Base-by-base conservation (phyloP, 192 early-diverging fungal genomes). In the Entomortierella lignicola region DNA sequence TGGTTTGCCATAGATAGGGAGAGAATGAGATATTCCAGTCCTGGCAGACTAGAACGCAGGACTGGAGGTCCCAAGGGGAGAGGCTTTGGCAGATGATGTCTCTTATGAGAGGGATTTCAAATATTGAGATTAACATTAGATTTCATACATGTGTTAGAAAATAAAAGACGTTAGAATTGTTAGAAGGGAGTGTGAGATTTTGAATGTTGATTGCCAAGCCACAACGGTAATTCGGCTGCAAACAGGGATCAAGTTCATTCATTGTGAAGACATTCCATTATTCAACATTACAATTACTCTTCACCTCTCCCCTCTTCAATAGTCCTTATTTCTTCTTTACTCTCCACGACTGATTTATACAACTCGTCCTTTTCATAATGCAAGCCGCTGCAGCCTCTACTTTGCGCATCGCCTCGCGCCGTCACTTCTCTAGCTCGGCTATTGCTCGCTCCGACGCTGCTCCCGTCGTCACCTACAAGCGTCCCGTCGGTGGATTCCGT, bases 401-500 rank as follows among this genome's bases (percentile, higher is more conserved):
- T 64, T 48, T 71, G 63, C 58, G 58, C 66, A 43, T 67, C 54
- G 77, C 82, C 52, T 62, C 77, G 72, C 59, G 73, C 63, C 69
- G 84, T 44, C 54, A 57, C 55, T 86, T 85, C 63, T 82, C 67
- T 32, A 72, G 47, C 42, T 58, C 74, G 32, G 63, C 30, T 47
- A 48, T 72, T 71, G 58, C 59, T 55, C 75, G 72, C 60, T 43
- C 80, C 62, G 62, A 81, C 77, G 21, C 70, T 41, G 60, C 82
- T 68, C 72, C 85, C 70, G 85, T 88, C 66, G 84, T 79, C 62
- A 70, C 44, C 26, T 79, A 79, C 57, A 88, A 86, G 80, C 85
- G 84, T 37, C 82, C 83, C 39, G 84, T 86, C 48, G 86, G 87
- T 63, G 88, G 87, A 50, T 89, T 89, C 84, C 88, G 88, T 61